phyloP scores from a whole-genome alignment of 169 alveolate genomes.

The Theileria orientalis region DNA sequence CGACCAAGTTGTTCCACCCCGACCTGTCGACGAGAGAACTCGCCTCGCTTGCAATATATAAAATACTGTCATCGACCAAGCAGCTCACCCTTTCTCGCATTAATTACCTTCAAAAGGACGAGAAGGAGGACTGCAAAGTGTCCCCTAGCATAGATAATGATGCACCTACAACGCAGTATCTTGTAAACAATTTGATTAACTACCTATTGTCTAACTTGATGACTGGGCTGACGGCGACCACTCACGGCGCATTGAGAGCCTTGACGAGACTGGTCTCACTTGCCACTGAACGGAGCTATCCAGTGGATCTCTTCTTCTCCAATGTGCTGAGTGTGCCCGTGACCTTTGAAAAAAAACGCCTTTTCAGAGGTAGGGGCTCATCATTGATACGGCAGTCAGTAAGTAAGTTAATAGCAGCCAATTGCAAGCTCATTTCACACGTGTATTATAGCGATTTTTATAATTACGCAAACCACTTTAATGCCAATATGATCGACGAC shows the following conservation, averaged over 20 bases:
- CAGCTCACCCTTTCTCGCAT: not conserved
- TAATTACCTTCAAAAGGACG: not conserved
- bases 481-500: not conserved
- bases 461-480: not conserved
- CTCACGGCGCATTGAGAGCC: conserved; percentile 55
- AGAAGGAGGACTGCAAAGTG: not conserved
- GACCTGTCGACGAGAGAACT: conserved; percentile 41
- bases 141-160: not conserved
- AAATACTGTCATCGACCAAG: conserved; percentile 15
- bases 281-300: not conserved
- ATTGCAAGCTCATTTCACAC: conserved; percentile 7
- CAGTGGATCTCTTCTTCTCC: conserved; percentile 6
- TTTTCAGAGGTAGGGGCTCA: conserved; percentile 37
- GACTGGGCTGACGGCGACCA: conserved; percentile 10
- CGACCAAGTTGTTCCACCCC: conserved; percentile 52
- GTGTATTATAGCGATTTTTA: not conserved
- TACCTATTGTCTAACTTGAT: not conserved
- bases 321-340: conserved; percentile 37
- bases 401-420: conserved; percentile 27
- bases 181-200: not conserved
- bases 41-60: conserved; percentile 31
- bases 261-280: conserved; percentile 19
- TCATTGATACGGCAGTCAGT: conserved; percentile 30
- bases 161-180: not conserved
- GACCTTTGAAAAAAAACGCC: conserved; percentile 29